phyloP scores from a whole-genome alignment of 495 filamentous ascomycete species.

The Penicillium lagena region DNA sequence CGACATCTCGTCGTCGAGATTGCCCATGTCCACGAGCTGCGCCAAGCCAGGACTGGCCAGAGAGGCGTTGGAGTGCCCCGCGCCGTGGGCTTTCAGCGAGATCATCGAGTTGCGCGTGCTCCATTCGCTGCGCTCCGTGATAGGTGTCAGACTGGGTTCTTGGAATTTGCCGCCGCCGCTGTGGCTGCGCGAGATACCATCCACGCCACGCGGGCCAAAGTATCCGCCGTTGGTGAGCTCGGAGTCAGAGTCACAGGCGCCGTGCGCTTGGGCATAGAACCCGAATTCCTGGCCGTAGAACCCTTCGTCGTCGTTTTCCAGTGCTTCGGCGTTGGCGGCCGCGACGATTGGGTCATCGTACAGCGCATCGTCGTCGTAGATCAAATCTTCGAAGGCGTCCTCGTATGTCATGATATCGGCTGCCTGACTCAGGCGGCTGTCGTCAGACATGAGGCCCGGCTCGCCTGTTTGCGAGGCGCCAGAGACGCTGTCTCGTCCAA shows the following conservation, averaged over 20 bases:
- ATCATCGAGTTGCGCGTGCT: slow-evolving; percentile 89
- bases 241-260: slow-evolving; percentile 27
- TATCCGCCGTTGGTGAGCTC: slow-evolving; percentile 80
- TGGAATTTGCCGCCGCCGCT: slow-evolving; percentile 67
- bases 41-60: slow-evolving; percentile 57
- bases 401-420: slow-evolving; percentile 28
- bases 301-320: slow-evolving; percentile 86
- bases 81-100: slow-evolving; percentile 55
- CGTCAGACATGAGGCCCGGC: slow-evolving; percentile 41
- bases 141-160: slow-evolving; percentile 90
- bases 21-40: slow-evolving; percentile 64
- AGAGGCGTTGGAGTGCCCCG: slow-evolving; percentile 32
- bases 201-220: slow-evolving; percentile 66
- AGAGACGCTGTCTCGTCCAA: slow-evolving; percentile 28
- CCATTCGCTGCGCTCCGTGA: slow-evolving; percentile 94
- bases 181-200: slow-evolving; percentile 56
- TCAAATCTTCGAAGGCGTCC: slow-evolving; percentile 49
- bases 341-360: slow-evolving; percentile 89
- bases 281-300: slow-evolving; percentile 97
- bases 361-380: slow-evolving; percentile 49
- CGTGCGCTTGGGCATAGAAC: slow-evolving; percentile 75
- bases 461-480: slow-evolving; percentile 27
- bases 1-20: slow-evolving; percentile 63
- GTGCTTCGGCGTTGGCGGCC: slow-evolving; percentile 86
- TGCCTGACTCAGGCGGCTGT: slow-evolving; percentile 38